These are phyloP conservation scores for Ascochyta koolunga DNA, from an alignment of 2,329 filamentous ascomycete genomes.

Conservation along the genomic window DNA sequence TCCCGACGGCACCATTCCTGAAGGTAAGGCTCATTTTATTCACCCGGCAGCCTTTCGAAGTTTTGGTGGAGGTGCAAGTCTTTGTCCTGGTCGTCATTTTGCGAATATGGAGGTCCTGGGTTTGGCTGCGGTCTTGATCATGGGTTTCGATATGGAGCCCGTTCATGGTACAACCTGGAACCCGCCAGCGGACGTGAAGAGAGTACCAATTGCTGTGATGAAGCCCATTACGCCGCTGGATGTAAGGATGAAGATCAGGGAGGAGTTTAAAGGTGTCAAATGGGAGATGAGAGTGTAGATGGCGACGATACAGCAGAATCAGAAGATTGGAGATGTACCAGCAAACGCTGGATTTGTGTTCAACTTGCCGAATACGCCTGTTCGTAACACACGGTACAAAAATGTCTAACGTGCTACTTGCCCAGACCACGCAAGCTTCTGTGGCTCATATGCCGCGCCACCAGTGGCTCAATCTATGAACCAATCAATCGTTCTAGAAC, in stretches of 20 bases:
- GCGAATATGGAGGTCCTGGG: constrained; percentile 42
- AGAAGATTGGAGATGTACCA: not conserved
- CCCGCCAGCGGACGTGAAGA: constrained; percentile 26
- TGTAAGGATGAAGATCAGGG: constrained; percentile 24
- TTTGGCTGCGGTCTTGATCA: constrained; percentile 34
- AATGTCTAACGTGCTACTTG: too few species aligned
- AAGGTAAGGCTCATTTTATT: constrained; percentile 21
- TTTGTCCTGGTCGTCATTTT: constrained; percentile 48
- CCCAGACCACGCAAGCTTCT: not conserved
- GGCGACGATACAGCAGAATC: not conserved
- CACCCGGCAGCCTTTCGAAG: constrained; percentile 39
- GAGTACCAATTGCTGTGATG: constrained; percentile 24
- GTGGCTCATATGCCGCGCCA: not conserved
- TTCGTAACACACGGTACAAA: not conserved
- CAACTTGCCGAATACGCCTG: not conserved
- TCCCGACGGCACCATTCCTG: constrained; percentile 17
- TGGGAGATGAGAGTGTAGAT: constrained; percentile 19
- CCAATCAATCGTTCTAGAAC: constrained; percentile 5
- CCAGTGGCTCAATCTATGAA: constrained; percentile 3
- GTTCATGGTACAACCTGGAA: constrained; percentile 23
- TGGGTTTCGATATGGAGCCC: constrained; percentile 40
- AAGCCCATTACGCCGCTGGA: constrained; percentile 24
- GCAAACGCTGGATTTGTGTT: not conserved
- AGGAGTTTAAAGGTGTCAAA: constrained; percentile 21
- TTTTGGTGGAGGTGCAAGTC: constrained; percentile 42